phyloP scores from a whole-genome alignment of 306 rosid genomes.

The Quercus robur region DNA sequence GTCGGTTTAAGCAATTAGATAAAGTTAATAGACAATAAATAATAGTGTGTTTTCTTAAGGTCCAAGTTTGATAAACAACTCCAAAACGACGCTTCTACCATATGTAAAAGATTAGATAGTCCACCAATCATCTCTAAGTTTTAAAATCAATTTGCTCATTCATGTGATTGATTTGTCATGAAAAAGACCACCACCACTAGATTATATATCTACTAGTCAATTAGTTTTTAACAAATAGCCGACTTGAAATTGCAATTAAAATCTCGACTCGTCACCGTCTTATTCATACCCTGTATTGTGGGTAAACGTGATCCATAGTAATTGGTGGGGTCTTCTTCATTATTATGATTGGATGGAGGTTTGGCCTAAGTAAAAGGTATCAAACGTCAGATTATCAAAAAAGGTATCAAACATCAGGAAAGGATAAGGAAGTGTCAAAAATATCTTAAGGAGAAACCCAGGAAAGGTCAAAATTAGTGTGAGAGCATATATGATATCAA shows the following conservation, averaged over 20 bases:
- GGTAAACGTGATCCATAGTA: not conserved
- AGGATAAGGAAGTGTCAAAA: not conserved
- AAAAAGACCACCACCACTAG: not conserved
- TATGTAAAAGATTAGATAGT: constrained; percentile 7
- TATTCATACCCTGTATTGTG: not conserved
- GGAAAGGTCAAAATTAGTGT: constrained; percentile 6
- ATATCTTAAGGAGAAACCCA: not conserved
- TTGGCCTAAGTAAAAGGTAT: not conserved
- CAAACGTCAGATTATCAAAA: no score
- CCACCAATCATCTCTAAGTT: constrained; percentile 20
- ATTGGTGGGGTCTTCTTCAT: constrained; percentile 9
- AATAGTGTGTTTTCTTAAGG: constrained; percentile 32
- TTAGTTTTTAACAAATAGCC: constrained; percentile 13
- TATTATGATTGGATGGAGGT: not conserved
- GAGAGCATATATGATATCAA: constrained; percentile 8
- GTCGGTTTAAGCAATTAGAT: constrained; percentile 23
- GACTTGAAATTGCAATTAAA: not conserved
- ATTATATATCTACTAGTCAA: not conserved
- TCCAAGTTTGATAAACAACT: constrained; percentile 74
- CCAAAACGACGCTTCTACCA: constrained; percentile 15
- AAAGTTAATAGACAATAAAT: not conserved
- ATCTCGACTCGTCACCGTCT: not conserved
- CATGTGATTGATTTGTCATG: not conserved
- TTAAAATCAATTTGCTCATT: not conserved
- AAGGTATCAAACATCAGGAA: no score